Percentiles rank a stretch among this genome's conserved stretches.
Conservation (phyloP, 495 filamentous ascomycete genomes). For the Penicillium pulvis region DNA sequence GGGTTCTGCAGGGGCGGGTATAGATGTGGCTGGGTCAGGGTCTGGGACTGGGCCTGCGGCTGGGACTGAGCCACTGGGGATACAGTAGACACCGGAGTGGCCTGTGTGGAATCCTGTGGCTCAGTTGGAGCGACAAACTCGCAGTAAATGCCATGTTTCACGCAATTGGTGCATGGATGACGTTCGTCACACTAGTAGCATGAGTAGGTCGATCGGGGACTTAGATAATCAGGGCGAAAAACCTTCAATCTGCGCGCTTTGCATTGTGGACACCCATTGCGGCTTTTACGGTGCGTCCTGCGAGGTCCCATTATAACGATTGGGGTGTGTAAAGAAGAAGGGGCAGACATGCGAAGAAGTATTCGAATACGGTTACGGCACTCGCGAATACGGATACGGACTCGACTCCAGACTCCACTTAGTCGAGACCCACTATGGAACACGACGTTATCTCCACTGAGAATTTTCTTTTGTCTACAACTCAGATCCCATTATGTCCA, state of each 20-base stretch:
- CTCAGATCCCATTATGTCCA: not conserved
- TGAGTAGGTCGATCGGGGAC: not conserved
- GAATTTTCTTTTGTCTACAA: not conserved
- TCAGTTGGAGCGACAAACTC: slow-evolving; percentile 17
- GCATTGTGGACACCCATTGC: slow-evolving; percentile 32
- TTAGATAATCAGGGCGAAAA: not conserved
- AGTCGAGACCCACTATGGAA: too few relatives aligned
- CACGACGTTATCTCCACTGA: not conserved
- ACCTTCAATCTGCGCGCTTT: slow-evolving; percentile 29
- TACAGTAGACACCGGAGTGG: slow-evolving; percentile 7
- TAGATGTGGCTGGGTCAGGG: slow-evolving; percentile 1
- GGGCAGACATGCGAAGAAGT: not conserved
- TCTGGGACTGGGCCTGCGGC: not conserved
- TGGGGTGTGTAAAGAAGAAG: not conserved
- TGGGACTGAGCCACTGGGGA: slow-evolving; percentile 14
- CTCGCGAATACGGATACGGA: slow-evolving; percentile 25
- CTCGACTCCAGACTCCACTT: slow-evolving; percentile 9
- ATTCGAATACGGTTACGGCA: slow-evolving; percentile 19
- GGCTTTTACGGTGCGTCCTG: slow-evolving; percentile 29
- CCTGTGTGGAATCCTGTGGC: not conserved
- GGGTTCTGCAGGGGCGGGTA: not conserved
- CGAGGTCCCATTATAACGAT: slow-evolving; percentile 24
- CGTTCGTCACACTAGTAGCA: slow-evolving; percentile 27
- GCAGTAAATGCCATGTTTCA: slow-evolving; percentile 27
- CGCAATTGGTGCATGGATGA: slow-evolving; percentile 30